phyloP scores from a whole-genome alignment of 164 flowering plant species.

The Santalum album region DNA sequence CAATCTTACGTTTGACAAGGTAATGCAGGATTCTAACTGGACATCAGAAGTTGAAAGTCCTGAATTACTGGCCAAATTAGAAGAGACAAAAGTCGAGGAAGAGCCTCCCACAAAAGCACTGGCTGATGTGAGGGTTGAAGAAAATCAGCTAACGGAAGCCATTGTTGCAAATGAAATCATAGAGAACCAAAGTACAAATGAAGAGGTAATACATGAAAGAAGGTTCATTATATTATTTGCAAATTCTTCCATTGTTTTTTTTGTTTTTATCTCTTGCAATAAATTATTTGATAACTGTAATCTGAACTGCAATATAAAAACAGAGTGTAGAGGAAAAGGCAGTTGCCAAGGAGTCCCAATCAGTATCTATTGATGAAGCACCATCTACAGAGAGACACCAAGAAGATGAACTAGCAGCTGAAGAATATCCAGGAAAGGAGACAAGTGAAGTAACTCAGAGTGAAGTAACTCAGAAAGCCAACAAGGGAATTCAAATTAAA shows the following conservation, averaged over 20 bases:
- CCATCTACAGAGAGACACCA: conserved; percentile 9
- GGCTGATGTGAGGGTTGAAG: conserved; percentile 8
- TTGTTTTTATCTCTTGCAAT: too few species aligned
- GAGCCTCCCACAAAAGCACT: conserved; percentile 6
- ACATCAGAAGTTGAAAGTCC: conserved; percentile 11
- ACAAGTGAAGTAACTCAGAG: conserved; percentile 5
- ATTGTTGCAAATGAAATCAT: conserved; percentile 10
- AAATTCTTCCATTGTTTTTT: too few species aligned
- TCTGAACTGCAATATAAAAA: not conserved
- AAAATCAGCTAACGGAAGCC: conserved; percentile 10
- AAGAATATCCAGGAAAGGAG: conserved; percentile 11
- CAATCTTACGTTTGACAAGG: not conserved
- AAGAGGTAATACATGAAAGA: conserved; percentile 19
- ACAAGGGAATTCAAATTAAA: conserved; percentile 8
- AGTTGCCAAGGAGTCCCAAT: conserved; percentile 13
- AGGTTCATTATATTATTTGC: too few species aligned
- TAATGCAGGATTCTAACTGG: conserved; percentile 11
- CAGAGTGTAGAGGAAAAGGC: conserved; percentile 1
- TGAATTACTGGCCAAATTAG: conserved; percentile 10
- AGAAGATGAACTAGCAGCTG: conserved; percentile 13
- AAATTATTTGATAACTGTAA: too few species aligned
- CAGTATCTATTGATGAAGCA: conserved; percentile 11
- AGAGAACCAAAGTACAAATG: conserved; percentile 10
- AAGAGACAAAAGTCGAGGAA: conserved; percentile 15
- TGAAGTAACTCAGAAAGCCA: not conserved